Percentiles rank a stretch among this genome's conserved stretches.
Conservation (phyloP, 805 yeast species). For the Pichia cephalocereana region DNA sequence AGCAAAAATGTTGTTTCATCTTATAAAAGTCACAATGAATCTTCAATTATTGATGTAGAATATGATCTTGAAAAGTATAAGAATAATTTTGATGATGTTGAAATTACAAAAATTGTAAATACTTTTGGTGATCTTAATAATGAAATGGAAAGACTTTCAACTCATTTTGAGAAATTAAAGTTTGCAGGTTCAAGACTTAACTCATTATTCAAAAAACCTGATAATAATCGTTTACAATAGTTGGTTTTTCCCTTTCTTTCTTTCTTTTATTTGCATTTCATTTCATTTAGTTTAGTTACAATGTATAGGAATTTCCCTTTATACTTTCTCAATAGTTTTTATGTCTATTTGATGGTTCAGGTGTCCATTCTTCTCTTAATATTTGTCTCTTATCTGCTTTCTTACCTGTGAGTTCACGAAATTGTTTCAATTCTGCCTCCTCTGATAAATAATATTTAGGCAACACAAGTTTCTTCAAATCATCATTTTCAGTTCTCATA, state of each 20-base stretch:
- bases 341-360: neutral
- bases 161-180: neutral
- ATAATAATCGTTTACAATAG: neutral
- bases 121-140: neutral
- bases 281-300: neutral
- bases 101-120: neutral
- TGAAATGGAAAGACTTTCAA: neutral
- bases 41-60: neutral
- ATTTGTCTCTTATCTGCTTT: neutral
- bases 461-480: constrained; percentile 7
- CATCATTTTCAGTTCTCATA: constrained; percentile 22
- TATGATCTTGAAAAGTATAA: neutral
- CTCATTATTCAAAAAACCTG: neutral
- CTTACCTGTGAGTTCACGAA: neutral
- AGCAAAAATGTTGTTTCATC: too few species aligned
- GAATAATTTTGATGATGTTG: neutral
- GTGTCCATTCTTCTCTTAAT: neutral
- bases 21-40: too few species aligned
- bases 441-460: constrained; percentile 19
- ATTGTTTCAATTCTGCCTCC: constrained; percentile 13
- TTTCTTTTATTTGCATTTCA: too few species aligned
- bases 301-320: neutral
- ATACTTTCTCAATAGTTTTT: neutral
- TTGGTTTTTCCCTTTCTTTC: too few species aligned
- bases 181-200: neutral